phyloP scores from a whole-genome alignment of 2,329 filamentous ascomycete species.

The Metarhizium guizhouense region DNA sequence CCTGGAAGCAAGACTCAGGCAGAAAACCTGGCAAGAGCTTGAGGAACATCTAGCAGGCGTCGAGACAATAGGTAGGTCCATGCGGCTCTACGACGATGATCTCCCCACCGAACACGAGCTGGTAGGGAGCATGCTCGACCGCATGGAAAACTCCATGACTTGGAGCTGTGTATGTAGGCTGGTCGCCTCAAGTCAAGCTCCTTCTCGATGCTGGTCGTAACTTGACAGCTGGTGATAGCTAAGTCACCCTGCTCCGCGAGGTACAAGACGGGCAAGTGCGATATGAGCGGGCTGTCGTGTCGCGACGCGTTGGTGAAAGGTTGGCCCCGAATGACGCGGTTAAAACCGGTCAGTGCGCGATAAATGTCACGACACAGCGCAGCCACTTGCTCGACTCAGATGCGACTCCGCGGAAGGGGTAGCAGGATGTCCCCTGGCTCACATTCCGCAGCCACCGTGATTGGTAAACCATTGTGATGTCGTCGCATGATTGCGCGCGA shows the following conservation, averaged over 20 bases:
- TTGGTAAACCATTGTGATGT: too few species aligned
- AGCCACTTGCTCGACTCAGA: not conserved
- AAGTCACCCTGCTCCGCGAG: not conserved
- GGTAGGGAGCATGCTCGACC: not conserved
- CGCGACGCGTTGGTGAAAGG: not conserved
- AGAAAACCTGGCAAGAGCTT: not conserved
- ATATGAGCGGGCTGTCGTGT: not conserved
- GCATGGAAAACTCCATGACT: not conserved
- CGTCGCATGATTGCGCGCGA: too few species aligned
- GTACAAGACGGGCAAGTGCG: not conserved
- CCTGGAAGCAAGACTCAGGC: not conserved
- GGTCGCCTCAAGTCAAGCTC: not conserved
- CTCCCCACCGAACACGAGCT: not conserved
- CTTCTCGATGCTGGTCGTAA: not conserved
- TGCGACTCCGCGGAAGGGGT: not conserved
- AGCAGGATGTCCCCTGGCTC: not conserved
- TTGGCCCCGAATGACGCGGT: not conserved
- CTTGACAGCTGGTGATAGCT: not conserved
- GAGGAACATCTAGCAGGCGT: not conserved
- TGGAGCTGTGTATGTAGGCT: not conserved
- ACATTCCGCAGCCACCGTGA: not conserved
- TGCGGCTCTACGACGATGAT: slow-evolving; percentile 2
- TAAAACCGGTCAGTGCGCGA: not conserved
- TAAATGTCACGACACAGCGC: not conserved
- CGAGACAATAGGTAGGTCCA: not conserved